Evolutionary conservation across 345 rosid genomes (phyloP).

Genomic region (Lepidium africanum): DNA sequence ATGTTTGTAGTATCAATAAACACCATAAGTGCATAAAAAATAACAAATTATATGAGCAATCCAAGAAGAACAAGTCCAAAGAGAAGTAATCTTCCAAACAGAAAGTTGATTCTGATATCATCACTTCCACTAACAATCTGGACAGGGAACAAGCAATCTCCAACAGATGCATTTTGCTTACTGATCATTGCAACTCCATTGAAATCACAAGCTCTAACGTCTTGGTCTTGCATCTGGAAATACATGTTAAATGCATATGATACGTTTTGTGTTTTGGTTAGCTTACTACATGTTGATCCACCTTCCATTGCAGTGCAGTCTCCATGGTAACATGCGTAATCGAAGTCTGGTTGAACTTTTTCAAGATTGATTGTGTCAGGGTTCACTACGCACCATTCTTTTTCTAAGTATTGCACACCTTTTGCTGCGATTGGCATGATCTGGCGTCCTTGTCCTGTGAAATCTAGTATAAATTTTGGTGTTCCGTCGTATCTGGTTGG

Average conservation of each 20-base stretch:
- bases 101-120: slow-evolving; percentile 19
- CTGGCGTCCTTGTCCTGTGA: slow-evolving; percentile 46
- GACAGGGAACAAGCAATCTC: slow-evolving; percentile 50
- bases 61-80: slow-evolving; percentile 23
- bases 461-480: slow-evolving; percentile 64
- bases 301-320: slow-evolving; percentile 48
- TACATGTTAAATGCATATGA: slow-evolving; percentile 81
- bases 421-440: slow-evolving; percentile 51
- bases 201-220: slow-evolving; percentile 56
- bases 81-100: slow-evolving; percentile 1
- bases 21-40: neutral
- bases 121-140: slow-evolving; percentile 40
- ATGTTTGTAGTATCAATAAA: neutral
- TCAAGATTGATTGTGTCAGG: neutral
- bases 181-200: slow-evolving; percentile 44
- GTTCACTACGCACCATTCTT: slow-evolving; percentile 57
- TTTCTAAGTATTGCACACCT: slow-evolving; percentile 48
- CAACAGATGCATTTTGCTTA: slow-evolving; percentile 34
- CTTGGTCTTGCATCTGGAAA: slow-evolving; percentile 54
- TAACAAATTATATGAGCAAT: slow-evolving; percentile 1
- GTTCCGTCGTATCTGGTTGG: slow-evolving; percentile 45
- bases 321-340: slow-evolving; percentile 44
- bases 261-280: slow-evolving; percentile 22
- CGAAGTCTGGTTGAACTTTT: slow-evolving; percentile 10
- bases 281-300: slow-evolving; percentile 38